phyloP scores from a whole-genome alignment of 1,284 basidiomycete species.

The Trametes sp. region DNA sequence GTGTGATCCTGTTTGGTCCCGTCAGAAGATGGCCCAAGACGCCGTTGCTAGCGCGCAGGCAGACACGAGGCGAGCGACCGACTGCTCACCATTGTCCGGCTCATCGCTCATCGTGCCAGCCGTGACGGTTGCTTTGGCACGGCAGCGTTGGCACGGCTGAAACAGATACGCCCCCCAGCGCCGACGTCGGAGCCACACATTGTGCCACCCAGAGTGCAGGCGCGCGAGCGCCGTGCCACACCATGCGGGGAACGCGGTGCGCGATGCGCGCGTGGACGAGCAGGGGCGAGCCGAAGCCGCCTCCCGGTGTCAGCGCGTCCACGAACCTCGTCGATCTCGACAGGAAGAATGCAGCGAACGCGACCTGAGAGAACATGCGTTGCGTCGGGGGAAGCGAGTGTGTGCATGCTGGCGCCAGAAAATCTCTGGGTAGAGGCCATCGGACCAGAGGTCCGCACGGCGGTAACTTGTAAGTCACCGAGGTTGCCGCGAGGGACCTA shows the following conservation, averaged over 20 bases:
- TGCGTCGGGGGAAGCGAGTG: neutral
- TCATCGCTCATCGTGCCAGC: neutral
- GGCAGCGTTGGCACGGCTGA: conserved; percentile 1
- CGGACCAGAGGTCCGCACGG: neutral
- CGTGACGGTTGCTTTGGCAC: conserved; percentile 18
- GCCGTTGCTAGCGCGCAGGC: neutral
- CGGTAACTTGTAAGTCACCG: neutral
- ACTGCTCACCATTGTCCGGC: conserved; percentile 1
- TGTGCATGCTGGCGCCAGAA: neutral
- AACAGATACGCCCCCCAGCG: conserved; percentile 18
- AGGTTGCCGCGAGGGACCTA: neutral
- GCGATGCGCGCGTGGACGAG: neutral
- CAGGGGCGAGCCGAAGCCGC: neutral
- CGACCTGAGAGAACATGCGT: neutral
- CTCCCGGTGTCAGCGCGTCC: neutral
- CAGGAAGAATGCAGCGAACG: neutral
- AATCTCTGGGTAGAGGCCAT: neutral
- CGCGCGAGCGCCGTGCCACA: conserved; percentile 9
- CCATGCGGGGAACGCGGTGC: conserved; percentile 4
- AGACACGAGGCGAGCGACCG: neutral
- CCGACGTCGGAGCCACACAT: conserved; percentile 15
- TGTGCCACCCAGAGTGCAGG: conserved; percentile 11
- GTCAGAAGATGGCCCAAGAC: too few species aligned
- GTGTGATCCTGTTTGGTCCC: too few species aligned
- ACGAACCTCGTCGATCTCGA: conserved; percentile 9